A percentile compares a stretch with the other conserved stretches of the same genome.
Conservation (phyloP, 306 rosid species). For the Cucumis hystrix region DNA sequence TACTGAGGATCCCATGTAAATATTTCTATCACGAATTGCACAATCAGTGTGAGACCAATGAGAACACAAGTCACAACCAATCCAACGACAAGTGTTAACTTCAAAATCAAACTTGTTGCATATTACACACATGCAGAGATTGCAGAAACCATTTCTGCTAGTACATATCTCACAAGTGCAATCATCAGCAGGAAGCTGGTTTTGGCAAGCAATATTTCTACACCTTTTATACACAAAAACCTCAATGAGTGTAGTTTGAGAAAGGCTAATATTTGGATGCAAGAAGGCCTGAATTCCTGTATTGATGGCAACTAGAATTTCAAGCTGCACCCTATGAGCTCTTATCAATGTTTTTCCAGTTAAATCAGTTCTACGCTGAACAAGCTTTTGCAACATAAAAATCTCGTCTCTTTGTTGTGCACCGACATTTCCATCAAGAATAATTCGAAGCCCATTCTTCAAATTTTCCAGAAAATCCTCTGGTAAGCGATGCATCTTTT, state of each 20-base stretch:
- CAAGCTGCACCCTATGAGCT: slow-evolving; percentile 91
- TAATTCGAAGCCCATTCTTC: slow-evolving; percentile 57
- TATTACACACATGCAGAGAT: slow-evolving; percentile 93
- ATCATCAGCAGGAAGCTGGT: slow-evolving; percentile 90
- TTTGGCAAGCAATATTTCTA: slow-evolving; percentile 87
- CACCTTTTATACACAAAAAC: slow-evolving; percentile 84
- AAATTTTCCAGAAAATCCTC: slow-evolving; percentile 70
- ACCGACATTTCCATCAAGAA: slow-evolving; percentile 86
- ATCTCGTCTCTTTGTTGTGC: slow-evolving; percentile 79
- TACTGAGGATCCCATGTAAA: slow-evolving; percentile 59
- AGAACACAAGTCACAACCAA: slow-evolving; percentile 91
- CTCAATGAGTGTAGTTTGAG: slow-evolving; percentile 76
- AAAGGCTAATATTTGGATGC: slow-evolving; percentile 83
- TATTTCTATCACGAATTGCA: slow-evolving; percentile 86
- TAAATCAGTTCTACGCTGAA: slow-evolving; percentile 75
- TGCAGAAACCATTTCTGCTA: slow-evolving; percentile 85
- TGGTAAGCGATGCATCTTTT: slow-evolving; percentile 74
- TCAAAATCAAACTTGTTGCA: slow-evolving; percentile 98
- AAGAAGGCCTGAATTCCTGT: slow-evolving; percentile 91
- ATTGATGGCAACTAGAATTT: slow-evolving; percentile 82
- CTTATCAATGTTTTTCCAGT: slow-evolving; percentile 73
- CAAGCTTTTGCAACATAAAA: slow-evolving; percentile 68
- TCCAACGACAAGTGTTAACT: slow-evolving; percentile 97
- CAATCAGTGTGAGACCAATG: slow-evolving; percentile 99
- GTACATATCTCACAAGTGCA: slow-evolving; percentile 85